Evolutionary conservation across 2,329 filamentous ascomycete species (phyloP).

Genomic region (Fusarium sp.): DNA sequence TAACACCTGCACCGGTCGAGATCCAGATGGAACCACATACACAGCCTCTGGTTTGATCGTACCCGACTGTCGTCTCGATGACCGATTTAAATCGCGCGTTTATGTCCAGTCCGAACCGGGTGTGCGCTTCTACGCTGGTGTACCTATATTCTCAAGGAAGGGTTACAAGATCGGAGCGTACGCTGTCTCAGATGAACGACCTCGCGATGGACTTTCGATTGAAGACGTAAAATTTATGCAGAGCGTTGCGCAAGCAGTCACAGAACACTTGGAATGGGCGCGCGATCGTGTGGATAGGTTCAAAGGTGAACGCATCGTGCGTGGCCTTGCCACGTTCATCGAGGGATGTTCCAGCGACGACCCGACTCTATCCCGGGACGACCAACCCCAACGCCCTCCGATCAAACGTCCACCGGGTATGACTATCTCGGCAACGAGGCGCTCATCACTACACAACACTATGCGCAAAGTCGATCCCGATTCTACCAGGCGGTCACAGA

Average conservation of each 20-base stretch:
- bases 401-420: slow-evolving; percentile 35
- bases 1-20: slow-evolving; percentile 41
- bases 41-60: slow-evolving; percentile 46
- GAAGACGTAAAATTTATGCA: slow-evolving; percentile 65
- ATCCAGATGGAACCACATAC: slow-evolving; percentile 44
- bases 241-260: slow-evolving; percentile 66
- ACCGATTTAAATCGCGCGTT: slow-evolving; percentile 48
- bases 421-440: slow-evolving; percentile 25
- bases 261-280: slow-evolving; percentile 70
- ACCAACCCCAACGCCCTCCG: slow-evolving; percentile 3
- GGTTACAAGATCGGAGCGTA: slow-evolving; percentile 70
- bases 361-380: slow-evolving; percentile 11
- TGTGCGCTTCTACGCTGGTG: slow-evolving; percentile 56
- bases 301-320: slow-evolving; percentile 64
- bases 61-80: slow-evolving; percentile 47
- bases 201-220: slow-evolving; percentile 60
- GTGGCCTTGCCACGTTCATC: slow-evolving; percentile 65
- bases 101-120: slow-evolving; percentile 49
- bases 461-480: slow-evolving; percentile 22
- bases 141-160: slow-evolving; percentile 67
- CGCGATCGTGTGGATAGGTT: slow-evolving; percentile 63
- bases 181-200: slow-evolving; percentile 68
- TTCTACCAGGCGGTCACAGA: background rate
- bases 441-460: slow-evolving; percentile 16
- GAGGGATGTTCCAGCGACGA: slow-evolving; percentile 57